phyloP scores from a whole-genome alignment of 2,329 filamentous ascomycete species.

The Alternaria ethzedia region DNA sequence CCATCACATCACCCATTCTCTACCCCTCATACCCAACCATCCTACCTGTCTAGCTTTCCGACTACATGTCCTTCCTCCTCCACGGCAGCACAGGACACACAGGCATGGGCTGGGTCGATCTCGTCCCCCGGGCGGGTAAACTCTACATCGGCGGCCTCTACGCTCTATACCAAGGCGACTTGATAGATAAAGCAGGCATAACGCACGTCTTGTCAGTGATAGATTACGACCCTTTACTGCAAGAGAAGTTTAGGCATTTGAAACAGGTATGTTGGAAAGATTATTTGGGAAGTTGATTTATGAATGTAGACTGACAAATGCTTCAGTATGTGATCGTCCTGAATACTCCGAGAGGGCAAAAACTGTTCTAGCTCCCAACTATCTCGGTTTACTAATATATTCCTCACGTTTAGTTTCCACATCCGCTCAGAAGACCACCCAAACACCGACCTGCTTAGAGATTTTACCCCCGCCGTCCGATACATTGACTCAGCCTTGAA shows the following conservation, averaged over 20 bases:
- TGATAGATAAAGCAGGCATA: conserved; percentile 39
- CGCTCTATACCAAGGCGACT: conserved; percentile 50
- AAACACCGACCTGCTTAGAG: conserved; percentile 37
- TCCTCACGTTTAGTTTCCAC: conserved; percentile 14
- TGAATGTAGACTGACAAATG: too few relatives aligned
- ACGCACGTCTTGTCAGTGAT: conserved; percentile 44
- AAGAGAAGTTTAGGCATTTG: conserved; percentile 34
- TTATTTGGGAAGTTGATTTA: too few relatives aligned
- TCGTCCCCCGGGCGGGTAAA: conserved; percentile 41
- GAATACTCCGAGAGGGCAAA: too few relatives aligned
- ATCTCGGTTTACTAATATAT: not conserved
- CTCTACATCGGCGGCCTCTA: conserved; percentile 53
- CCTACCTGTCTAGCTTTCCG: too few relatives aligned
- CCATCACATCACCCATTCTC: not conserved
- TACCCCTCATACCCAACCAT: too few relatives aligned
- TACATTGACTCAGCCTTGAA: conserved; percentile 36
- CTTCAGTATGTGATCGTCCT: too few relatives aligned
- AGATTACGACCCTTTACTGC: conserved; percentile 39
- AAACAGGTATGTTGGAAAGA: too few relatives aligned
- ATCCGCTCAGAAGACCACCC: conserved; percentile 43
- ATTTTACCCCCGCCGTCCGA: conserved; percentile 25
- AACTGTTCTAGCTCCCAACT: too few relatives aligned
- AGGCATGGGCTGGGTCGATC: conserved; percentile 49
- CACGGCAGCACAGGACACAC: conserved; percentile 39
- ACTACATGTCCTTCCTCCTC: conserved; percentile 39